Evolutionary conservation across 345 rosid species (phyloP).

Genomic region (Boechera retrofracta): DNA sequence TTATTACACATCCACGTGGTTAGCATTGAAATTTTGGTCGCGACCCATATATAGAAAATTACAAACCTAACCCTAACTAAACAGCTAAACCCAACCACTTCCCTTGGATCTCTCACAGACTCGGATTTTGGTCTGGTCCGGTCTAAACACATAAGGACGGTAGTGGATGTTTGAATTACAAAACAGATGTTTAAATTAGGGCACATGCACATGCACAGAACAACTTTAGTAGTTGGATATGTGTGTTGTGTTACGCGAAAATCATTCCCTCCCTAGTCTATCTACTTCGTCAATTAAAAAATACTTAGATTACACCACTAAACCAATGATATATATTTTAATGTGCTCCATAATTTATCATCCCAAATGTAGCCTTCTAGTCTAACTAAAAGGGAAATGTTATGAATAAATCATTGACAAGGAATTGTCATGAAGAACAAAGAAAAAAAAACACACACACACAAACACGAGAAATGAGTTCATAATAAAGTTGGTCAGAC

Average conservation of each 20-base stretch:
- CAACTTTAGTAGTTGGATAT: conserved; percentile 29
- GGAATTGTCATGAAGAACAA: background rate
- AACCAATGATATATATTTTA: background rate
- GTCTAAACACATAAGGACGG: background rate
- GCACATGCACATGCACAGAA: conserved; percentile 1
- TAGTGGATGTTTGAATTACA: background rate
- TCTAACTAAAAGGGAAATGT: background rate
- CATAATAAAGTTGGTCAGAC: conserved; percentile 17
- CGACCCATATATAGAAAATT: background rate
- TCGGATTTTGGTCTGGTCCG: background rate
- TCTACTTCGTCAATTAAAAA: background rate
- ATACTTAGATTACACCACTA: background rate
- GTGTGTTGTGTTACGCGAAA: conserved; percentile 9
- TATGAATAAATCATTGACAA: background rate
- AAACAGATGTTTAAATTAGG: conserved; percentile 24
- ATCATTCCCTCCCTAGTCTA: background rate
- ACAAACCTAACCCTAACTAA: conserved; percentile 10
- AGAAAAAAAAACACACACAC: background rate
- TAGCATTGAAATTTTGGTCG: conserved; percentile 35
- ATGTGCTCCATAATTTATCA: background rate
- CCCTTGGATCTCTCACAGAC: conserved; percentile 31
- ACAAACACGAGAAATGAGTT: conserved; percentile 25
- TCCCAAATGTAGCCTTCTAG: background rate
- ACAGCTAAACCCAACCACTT: conserved; percentile 25
- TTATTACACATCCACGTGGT: conserved; percentile 20